phyloP scores from a whole-genome alignment of 805 yeast genomes.

The Gaillardinia entomophila region DNA sequence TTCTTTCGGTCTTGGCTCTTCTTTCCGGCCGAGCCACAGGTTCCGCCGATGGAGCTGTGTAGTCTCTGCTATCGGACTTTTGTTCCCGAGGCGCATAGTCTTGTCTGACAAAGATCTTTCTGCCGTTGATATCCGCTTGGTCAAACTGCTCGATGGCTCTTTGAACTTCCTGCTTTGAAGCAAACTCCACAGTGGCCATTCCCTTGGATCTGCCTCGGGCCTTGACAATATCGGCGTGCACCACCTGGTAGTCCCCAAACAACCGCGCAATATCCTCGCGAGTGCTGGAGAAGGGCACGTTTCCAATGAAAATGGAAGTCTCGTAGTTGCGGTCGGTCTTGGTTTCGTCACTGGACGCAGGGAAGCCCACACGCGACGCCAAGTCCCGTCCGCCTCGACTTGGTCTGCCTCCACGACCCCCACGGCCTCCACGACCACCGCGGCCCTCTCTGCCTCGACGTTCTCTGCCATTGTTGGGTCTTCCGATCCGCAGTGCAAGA shows the following conservation, averaged over 20 bases:
- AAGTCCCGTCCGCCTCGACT: constrained; percentile 5
- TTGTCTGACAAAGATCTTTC: constrained; percentile 84
- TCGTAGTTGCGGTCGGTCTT: constrained; percentile 52
- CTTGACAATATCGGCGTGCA: constrained; percentile 78
- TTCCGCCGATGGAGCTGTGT: not conserved
- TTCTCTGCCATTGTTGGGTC: constrained; percentile 7
- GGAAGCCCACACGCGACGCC: constrained; percentile 22
- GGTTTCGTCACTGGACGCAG: constrained; percentile 23
- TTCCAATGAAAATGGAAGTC: constrained; percentile 69
- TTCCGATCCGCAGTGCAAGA: no score
- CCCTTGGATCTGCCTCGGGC: constrained; percentile 79
- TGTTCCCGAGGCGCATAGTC: constrained; percentile 76
- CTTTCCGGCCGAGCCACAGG: constrained; percentile 2
- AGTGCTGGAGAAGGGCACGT: constrained; percentile 60
- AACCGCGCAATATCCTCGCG: constrained; percentile 54
- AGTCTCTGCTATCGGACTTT: constrained; percentile 16
- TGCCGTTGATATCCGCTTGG: constrained; percentile 59
- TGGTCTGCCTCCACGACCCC: constrained; percentile 6
- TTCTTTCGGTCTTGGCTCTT: constrained; percentile 15
- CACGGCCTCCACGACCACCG: constrained; percentile 17
- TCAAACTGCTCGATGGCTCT: constrained; percentile 67
- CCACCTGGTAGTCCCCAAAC: constrained; percentile 47
- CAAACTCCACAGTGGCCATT: constrained; percentile 87
- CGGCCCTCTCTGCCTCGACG: constrained; percentile 8
- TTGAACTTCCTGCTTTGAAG: constrained; percentile 56